phyloP scores from a whole-genome alignment of 2,329 filamentous ascomycete species.

The Drechslera avenae region DNA sequence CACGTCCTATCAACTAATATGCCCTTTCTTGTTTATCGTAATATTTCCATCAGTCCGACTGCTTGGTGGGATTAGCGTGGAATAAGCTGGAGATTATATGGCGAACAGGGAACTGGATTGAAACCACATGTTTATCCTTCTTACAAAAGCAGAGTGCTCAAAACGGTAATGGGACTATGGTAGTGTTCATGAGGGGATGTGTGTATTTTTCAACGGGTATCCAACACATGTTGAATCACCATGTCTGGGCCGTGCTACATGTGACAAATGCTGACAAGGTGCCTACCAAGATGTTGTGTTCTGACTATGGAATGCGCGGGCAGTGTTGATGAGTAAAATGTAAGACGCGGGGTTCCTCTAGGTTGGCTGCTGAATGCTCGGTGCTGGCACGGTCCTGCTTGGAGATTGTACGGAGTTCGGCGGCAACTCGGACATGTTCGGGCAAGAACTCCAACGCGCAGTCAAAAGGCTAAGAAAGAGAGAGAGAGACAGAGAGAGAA shows the following conservation, averaged over 20 bases:
- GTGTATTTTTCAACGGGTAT: constrained; percentile 27
- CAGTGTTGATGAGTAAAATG: neutral
- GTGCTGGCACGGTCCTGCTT: constrained; percentile 17
- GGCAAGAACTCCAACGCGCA: neutral
- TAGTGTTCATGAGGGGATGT: constrained; percentile 20
- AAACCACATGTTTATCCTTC: constrained; percentile 31
- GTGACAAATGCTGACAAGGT: neutral
- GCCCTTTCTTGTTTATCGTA: constrained; percentile 43
- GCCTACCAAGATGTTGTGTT: neutral
- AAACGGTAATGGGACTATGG: constrained; percentile 24
- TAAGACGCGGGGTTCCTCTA: neutral
- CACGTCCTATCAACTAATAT: constrained; percentile 27
- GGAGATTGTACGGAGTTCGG: constrained; percentile 22
- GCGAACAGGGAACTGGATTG: constrained; percentile 27
- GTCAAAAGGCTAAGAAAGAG: neutral
- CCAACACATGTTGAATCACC: constrained; percentile 17
- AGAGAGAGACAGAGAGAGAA: neutral
- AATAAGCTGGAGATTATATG: constrained; percentile 17
- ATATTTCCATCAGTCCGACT: constrained; percentile 25
- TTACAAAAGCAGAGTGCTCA: constrained; percentile 19
- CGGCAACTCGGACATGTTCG: constrained; percentile 20
- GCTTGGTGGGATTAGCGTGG: constrained; percentile 23
- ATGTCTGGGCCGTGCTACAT: neutral
- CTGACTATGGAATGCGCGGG: neutral
- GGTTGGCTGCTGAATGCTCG: constrained; percentile 14